Evolutionary conservation across 108 stramenopile species (phyloP).

Genomic region (Cylindrotheca closterium): DNA sequence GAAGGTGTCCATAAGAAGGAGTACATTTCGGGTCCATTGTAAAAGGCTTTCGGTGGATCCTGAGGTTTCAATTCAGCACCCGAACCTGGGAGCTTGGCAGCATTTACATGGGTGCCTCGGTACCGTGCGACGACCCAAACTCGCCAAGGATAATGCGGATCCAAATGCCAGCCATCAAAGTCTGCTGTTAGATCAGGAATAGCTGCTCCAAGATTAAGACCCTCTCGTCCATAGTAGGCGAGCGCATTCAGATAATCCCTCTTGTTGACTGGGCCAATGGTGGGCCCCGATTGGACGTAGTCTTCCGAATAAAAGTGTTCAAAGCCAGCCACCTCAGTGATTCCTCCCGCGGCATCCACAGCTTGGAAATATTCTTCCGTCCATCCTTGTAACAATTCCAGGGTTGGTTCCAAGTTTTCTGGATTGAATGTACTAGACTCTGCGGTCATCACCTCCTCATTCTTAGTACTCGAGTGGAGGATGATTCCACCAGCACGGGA

Average conservation of each 20-base stretch:
- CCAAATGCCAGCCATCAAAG: conserved; percentile 19
- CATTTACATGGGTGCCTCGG: conserved; percentile 12
- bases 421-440: no score
- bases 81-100: conserved; percentile 12
- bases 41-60: conserved; percentile 5
- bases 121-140: conserved; percentile 19
- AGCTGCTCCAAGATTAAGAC: conserved; percentile 11
- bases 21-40: conserved; percentile 13
- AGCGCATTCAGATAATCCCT: conserved; percentile 9
- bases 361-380: conserved; percentile 10
- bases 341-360: conserved; percentile 17
- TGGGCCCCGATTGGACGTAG: conserved; percentile 9
- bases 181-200: conserved; percentile 17
- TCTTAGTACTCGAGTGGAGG: no score
- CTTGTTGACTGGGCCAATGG: conserved; percentile 13
- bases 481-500: no score
- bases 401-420: conserved; percentile 7
- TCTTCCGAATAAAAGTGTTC: conserved; percentile 6
- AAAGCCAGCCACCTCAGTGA: conserved; percentile 9
- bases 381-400: conserved; percentile 11
- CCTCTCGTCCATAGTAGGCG: conserved; percentile 11
- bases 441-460: no score
- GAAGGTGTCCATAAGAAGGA: conserved; percentile 18
- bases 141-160: conserved; percentile 18
- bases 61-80: conserved; percentile 11